phyloP scores from a whole-genome alignment of 371 early-diverging fungal species.

The Circinella umbellata region DNA sequence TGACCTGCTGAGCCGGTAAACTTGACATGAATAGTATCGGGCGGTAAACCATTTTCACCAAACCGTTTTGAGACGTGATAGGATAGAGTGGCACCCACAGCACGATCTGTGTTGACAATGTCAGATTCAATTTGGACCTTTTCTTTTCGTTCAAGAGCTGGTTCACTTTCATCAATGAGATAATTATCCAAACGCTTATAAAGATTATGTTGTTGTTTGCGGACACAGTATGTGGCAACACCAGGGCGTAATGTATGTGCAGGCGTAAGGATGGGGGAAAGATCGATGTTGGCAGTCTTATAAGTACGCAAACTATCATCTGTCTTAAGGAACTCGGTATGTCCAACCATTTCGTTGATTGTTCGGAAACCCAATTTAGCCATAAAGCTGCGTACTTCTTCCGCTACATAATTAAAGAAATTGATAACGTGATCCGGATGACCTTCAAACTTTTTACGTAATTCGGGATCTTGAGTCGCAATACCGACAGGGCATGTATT shows the following conservation, averaged over 20 bases:
- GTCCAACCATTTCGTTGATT: constrained; percentile 95
- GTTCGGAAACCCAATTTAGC: constrained; percentile 92
- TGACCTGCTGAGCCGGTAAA: constrained; percentile 94
- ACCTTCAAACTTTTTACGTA: constrained; percentile 94
- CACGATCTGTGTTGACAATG: constrained; percentile 95
- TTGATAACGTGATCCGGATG: constrained; percentile 95
- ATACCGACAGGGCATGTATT: constrained; percentile 98
- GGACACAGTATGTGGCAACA: constrained; percentile 80
- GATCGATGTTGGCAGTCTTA: constrained; percentile 88
- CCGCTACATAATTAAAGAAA: constrained; percentile 97
- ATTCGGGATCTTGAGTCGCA: constrained; percentile 95
- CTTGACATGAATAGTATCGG: constrained; percentile 82
- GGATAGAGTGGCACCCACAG: constrained; percentile 88
- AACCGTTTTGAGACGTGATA: constrained; percentile 84
- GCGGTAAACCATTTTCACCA: constrained; percentile 86
- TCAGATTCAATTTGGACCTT: constrained; percentile 65
- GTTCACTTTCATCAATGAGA: constrained; percentile 80
- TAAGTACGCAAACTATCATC: constrained; percentile 72
- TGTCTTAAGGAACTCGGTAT: constrained; percentile 80
- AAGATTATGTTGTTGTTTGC: constrained; percentile 87
- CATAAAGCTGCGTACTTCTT: constrained; percentile 92
- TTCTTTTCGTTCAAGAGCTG: constrained; percentile 66
- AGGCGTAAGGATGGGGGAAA: constrained; percentile 88
- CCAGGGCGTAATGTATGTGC: constrained; percentile 87
- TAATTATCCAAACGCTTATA: constrained; percentile 63